Percentiles rank a stretch among this genome's conserved stretches.
These are phyloP conservation scores for Pichia sp. DNA, from an alignment of 1,139 yeast species.

Conservation along the genomic window DNA sequence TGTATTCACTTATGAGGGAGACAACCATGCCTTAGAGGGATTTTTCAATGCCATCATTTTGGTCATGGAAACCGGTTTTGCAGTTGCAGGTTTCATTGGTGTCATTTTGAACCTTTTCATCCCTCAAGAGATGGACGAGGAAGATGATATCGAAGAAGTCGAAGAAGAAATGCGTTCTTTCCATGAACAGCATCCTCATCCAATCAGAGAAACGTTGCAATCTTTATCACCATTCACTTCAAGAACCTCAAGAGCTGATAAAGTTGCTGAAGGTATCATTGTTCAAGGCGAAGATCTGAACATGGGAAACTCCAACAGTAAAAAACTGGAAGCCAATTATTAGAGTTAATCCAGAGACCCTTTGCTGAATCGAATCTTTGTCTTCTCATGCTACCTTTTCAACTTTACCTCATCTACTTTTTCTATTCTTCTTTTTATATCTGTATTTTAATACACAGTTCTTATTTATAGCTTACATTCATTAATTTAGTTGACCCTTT, in stretches of 20 bases:
- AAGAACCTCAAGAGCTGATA: conserved; percentile 3
- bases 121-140: conserved; percentile 65
- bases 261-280: conserved; percentile 12
- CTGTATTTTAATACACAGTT: too few relatives aligned
- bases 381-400: too few relatives aligned
- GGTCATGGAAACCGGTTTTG: conserved; percentile 84
- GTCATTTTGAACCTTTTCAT: conserved; percentile 60
- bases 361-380: too few relatives aligned
- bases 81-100: conserved; percentile 73
- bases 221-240: conserved; percentile 11
- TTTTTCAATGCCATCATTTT: conserved; percentile 73
- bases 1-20: conserved; percentile 71
- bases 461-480: too few relatives aligned
- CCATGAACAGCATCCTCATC: conserved; percentile 14
- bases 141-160: conserved; percentile 30
- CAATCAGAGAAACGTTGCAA: conserved; percentile 11
- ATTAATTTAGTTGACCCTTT: too few relatives aligned
- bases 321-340: conserved; percentile 7
- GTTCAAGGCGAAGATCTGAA: conserved; percentile 8
- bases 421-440: too few relatives aligned
- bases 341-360: too few relatives aligned
- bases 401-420: too few relatives aligned
- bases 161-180: conserved; percentile 19
- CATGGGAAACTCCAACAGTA: conserved; percentile 18
- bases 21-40: conserved; percentile 55